Evolutionary conservation across 208 protist genomes (phyloP), one percentile per base, ranked within the genome.

Genomic region (Herpetomonas tarakana): DNA sequence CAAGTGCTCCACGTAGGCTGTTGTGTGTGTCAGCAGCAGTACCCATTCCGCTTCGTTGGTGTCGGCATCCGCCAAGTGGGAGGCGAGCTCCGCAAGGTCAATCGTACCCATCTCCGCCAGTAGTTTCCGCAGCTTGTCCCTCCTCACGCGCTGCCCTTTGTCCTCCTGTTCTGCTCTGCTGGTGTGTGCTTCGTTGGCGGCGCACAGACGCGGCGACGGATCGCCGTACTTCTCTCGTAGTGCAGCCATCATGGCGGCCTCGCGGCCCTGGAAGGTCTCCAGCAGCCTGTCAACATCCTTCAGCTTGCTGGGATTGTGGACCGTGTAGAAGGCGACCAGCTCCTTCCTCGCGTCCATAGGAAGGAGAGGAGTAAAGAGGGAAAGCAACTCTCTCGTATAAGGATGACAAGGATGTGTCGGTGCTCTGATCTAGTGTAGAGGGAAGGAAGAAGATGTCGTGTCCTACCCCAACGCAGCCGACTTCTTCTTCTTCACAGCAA

Each of bases 231-330:
- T 78, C 27, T 65, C 56, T 2, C 59, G 61, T 14, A 86, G 68
- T 2, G 79, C 67, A 3, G 53, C 26, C 25, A 91, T 45, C 63
- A 91, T 78, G 11, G 58, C 49, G 12, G 63, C 64, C 63, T 85
- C 76, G 31, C 79, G 69, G 0, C 83, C 83, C 24, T 72, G 69
- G 70, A 81, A 91, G 14, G 66, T 71, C 14, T 31, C 45, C 4
- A 86, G 60, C 26, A 83, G 54, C 16, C 51, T 51, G 60, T 86
- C 78, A 0, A 86, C 69, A 24, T 83, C 76, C 27, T 58, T 59
- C 3, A 91, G 58, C 24, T 82, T 82, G n/a, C 28, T 39, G 0
- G 83, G 83, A 63, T 91, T 83, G 67, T 91, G 70, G 22, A 52
- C 31, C 27, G 63, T 47, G 62, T 90, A 90, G 45, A 90, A 75